Base-by-base conservation (phyloP, 371 early-diverging fungal genomes). In the Lichtheimia ramosa region DNA sequence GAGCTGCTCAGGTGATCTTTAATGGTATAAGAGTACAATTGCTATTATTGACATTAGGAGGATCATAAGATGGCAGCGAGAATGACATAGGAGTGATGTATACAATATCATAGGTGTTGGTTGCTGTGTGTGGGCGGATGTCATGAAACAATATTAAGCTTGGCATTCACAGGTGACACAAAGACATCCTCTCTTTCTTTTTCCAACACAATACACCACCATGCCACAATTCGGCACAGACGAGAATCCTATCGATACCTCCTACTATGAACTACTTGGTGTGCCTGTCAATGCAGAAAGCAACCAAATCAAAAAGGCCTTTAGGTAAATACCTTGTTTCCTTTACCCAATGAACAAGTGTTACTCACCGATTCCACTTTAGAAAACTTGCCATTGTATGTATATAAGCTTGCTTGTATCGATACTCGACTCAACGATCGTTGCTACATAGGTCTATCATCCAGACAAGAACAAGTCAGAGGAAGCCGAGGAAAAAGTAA, bases 391-490 rank as follows among this genome's bases (percentile, higher is more conserved):
- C 79, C 16, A 74, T 78, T 57, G 79, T 78, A 78, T 51, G 59
- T 20, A 43, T n/a, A 13, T n/a, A 8, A 42, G 21, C 43, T 15
- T 8, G 18, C 54, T 25, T n/a, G 25, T 52, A 18, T 21, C 48
- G 27, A 18, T 51, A 18, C 25, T 49, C 21, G 18, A 20, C 13
- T 13, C 8, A 52, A 40, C 34, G 39, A 28, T 46, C 51, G 23
- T 57, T 23, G 28, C 51, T 27, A 25, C 48, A 49, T 69, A 80
- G 78, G 91, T 93, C 75, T 96, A 88, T 76, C 99, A 99, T 80
- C 99, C 95, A 14, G 98, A 98, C 83, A 96, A 98, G 77, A 95
- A 95, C 73, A 83, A 86, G n/a, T 87, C 83, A 51, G 81, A 90
- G 6, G 87, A 89, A 34, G 96, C 96, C 46, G 95, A 94, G 66